Base-by-base conservation (phyloP, 2,329 filamentous ascomycete genomes). In the Hymenoscyphus albidus region DNA sequence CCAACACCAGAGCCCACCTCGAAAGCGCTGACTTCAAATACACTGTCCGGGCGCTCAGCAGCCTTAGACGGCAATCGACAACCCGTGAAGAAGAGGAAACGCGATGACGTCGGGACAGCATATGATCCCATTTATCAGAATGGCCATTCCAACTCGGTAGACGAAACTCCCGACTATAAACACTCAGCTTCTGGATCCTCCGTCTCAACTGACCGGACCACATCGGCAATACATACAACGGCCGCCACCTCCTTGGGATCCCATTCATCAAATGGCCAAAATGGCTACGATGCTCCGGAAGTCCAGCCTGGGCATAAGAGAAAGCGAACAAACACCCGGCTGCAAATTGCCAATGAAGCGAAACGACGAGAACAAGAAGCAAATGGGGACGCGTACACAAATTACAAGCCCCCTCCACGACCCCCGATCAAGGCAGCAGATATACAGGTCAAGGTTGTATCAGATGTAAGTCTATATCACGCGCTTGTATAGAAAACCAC, bases 341-440 rank as follows among this genome's bases (percentile, higher is more conserved):
- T 93, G 70, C 90, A 93, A 69, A 83, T 88, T 63, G 90, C 91
- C 73, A 91, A 93, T 74, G 91, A 96, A 76, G 88, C 91, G 62
- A 94, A 92, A 76, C 83, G 89, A 70, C 85, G 89, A 72, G 91
- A 95, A 73, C 80, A 90, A 56, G 90, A 93, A 72, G 82, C 82
- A 31, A 82, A 87, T 48, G 85, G 86, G 31, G 89, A 93, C 75
- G 86, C 89, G 22, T 91, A 88, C 74, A 82, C 87, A 69, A 90
- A 86, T 69, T 98, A 98, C 75, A 85, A 92, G 60, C 93, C 95
- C 55, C 95, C 94, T 6, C 88, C 92, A 0, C 90, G 92, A 69
- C 94, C 94, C 3, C 89, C 92, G 3, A 92, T 95, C 80, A 98
- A 99, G 81, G 91, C 93, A 22, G 87, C 89, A 72, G 91, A 94